Base-by-base conservation (phyloP, 129 eudicot genomes). In the Flaveria bidentis region DNA sequence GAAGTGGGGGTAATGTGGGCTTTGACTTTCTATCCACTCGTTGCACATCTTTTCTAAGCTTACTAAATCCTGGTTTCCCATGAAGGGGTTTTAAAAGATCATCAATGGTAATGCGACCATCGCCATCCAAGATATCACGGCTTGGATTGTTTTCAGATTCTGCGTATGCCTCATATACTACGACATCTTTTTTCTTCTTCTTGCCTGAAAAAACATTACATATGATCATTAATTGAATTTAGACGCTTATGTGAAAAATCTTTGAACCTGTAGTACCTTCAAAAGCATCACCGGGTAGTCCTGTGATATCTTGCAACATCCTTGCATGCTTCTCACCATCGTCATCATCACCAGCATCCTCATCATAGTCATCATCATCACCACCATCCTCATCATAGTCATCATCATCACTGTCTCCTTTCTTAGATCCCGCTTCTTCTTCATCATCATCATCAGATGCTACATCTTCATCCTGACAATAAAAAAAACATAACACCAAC, bases 121-220 rank as follows among this genome's bases (percentile, higher is more conserved):
- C 84, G 53, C 96, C 97, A 74, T 86, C 87, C 66, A 92, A 86
- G 11, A 87, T 82, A 85, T 89, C 96, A 82, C 98, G 80, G 74
- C 88, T 93, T 9, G 98, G 98, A 86, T 93, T 93, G 77, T 73
- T 88, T 51, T 93, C 97, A 9, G 93, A 83, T 82, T 94, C 97
- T 57, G 94, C 87, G 78, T 91, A 87, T 26, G 93, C 89, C 88
- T 95, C 97, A 7, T 85, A 84, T 30, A 91, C 39, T 70, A 91
- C 82, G 20, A 70, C 55, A 75, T 82, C 83, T 10, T 79, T 83
- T 69, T 85, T 86, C 83, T 78, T 81, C 85, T 83, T 87, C 83
- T 82, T 90, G 58, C 96, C 98, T 93, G 83, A 55, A 14, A 69
- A 72, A 51, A 20, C 9, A 60, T 51, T 73, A 66, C 36, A 62